These are phyloP conservation scores for Fomitiporia mediterranea DNA, from an alignment of 1,284 basidiomycete species.

Conservation along the genomic window DNA sequence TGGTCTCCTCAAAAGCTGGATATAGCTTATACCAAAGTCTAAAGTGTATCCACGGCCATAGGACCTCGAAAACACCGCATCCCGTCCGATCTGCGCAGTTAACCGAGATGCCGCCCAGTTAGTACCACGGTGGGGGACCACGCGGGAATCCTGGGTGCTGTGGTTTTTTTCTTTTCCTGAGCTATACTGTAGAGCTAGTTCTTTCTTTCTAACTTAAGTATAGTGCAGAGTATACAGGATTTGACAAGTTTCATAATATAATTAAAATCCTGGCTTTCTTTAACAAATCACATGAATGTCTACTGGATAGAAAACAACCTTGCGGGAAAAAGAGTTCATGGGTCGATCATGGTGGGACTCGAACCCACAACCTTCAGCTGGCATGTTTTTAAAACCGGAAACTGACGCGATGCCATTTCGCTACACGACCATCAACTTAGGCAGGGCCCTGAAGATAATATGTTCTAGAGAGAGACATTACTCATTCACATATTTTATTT, in stretches of 20 bases:
- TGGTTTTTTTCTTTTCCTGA: slow-evolving; percentile 44
- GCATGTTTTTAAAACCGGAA: slow-evolving; percentile 4
- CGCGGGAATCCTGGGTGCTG: slow-evolving; percentile 78
- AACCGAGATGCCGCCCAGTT: slow-evolving; percentile 67
- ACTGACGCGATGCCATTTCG: slow-evolving; percentile 19
- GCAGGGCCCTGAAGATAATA: no score
- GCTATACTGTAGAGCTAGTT: no score
- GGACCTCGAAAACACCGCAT: slow-evolving; percentile 70
- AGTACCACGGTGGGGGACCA: slow-evolving; percentile 85
- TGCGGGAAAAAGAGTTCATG: no score
- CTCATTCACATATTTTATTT: background rate
- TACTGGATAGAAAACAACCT: no score
- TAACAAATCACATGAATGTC: no score
- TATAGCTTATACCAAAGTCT: no score
- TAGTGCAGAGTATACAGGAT: no score
- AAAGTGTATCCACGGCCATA: slow-evolving; percentile 3
- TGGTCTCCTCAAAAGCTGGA: no score
- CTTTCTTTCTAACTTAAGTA: no score
- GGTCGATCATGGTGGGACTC: slow-evolving; percentile 17
- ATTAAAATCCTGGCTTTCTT: no score
- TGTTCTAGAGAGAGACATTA: no score
- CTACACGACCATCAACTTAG: slow-evolving; percentile 1
- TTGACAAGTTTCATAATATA: no score
- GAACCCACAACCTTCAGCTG: slow-evolving; percentile 18
- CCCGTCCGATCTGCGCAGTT: slow-evolving; percentile 78